Conservation (phyloP, 805 yeast species). For the Candida rishiriensis region DNA sequence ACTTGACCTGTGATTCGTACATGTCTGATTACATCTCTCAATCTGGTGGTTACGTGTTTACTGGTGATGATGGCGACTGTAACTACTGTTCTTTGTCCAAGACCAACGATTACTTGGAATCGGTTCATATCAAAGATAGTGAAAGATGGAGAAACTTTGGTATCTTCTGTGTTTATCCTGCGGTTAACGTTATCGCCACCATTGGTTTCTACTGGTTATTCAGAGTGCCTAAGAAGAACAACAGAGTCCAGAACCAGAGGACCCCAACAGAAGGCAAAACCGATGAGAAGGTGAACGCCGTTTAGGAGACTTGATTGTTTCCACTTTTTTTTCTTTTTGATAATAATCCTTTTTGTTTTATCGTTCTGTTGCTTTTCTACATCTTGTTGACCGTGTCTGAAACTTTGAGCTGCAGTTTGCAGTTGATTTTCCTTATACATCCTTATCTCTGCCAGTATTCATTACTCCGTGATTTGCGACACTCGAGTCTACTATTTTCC, state of each 20-base stretch:
- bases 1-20: slow-evolving; percentile 54
- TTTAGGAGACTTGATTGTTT: no score
- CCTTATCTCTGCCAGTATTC: no score
- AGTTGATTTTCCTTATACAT: no score
- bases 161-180: slow-evolving; percentile 41
- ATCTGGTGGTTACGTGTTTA: slow-evolving; percentile 42
- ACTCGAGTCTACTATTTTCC: no score
- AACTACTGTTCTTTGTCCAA: slow-evolving; percentile 49
- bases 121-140: slow-evolving; percentile 35
- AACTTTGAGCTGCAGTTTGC: no score
- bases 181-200: slow-evolving; percentile 31
- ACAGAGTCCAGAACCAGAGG: background rate
- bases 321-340: no score
- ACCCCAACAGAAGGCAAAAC: no score
- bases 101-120: slow-evolving; percentile 42
- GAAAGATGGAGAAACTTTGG: slow-evolving; percentile 61
- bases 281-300: no score
- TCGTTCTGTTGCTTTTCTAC: no score
- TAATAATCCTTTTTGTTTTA: no score
- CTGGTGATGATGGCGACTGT: slow-evolving; percentile 47
- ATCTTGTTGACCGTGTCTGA: no score
- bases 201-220: slow-evolving; percentile 1
- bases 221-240: slow-evolving; percentile 3
- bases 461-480: no score
- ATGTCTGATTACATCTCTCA: slow-evolving; percentile 33